A percentile compares a stretch with the other conserved stretches of the same genome.
phyloP scores from a whole-genome alignment of 2,329 filamentous ascomycete species.

The Fusarium cyanostomum region DNA sequence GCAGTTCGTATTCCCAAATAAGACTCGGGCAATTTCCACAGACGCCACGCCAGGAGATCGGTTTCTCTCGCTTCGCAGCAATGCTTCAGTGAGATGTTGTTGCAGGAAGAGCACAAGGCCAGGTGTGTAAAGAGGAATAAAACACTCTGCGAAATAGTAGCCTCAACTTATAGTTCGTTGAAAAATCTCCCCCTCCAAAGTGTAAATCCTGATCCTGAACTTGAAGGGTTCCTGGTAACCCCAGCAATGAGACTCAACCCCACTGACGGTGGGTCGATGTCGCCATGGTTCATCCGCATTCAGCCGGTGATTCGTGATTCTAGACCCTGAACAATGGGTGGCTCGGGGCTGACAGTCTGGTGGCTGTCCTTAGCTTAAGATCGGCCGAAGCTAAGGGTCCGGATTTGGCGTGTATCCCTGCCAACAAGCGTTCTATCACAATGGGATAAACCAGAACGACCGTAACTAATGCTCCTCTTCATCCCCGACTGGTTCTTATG shows the following conservation, averaged over 20 bases:
- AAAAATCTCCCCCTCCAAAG: not conserved
- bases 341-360: not conserved
- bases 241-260: not conserved
- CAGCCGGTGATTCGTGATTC: not conserved
- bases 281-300: not conserved
- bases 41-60: not conserved
- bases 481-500: too few relatives aligned
- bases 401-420: slow-evolving; percentile 7
- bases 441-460: too few relatives aligned
- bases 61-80: not conserved
- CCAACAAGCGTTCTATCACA: not conserved
- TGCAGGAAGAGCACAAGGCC: not conserved
- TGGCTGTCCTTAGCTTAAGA: not conserved
- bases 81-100: not conserved
- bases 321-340: not conserved
- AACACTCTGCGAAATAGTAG: not conserved
- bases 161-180: not conserved
- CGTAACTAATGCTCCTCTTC: too few relatives aligned
- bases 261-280: not conserved
- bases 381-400: not conserved
- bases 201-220: not conserved
- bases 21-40: not conserved
- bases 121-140: not conserved
- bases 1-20: slow-evolving; percentile 4
- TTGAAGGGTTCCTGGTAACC: not conserved